A percentile compares a stretch with the other conserved stretches of the same genome.
These are phyloP conservation scores for Puccinia hordei DNA, from an alignment of 1,284 basidiomycete species.

Conservation along the genomic window DNA sequence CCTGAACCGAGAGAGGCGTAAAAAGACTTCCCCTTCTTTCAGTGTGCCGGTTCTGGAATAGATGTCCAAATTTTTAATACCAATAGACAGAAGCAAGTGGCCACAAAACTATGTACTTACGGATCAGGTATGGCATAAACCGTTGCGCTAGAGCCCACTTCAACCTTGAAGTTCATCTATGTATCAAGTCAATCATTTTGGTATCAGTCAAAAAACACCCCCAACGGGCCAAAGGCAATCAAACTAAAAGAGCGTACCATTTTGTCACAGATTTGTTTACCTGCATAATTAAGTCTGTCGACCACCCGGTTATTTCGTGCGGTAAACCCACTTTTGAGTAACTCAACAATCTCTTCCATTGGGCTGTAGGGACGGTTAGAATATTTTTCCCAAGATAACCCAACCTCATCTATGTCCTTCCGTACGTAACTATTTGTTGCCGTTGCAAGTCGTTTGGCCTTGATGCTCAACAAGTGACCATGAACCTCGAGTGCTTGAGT, in stretches of 20 bases:
- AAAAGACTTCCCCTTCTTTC: constrained; percentile 43
- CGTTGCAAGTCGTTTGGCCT: constrained; percentile 17
- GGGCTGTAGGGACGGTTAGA: constrained; percentile 24
- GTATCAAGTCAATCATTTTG: not conserved
- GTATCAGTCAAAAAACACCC: not conserved
- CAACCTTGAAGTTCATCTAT: constrained; percentile 44
- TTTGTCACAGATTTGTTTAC: constrained; percentile 28
- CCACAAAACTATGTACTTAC: not conserved
- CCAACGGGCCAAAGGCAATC: not conserved
- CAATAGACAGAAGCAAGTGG: too few relatives aligned
- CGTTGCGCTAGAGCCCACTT: constrained; percentile 21
- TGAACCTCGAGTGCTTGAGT: constrained; percentile 11
- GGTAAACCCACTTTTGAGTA: constrained; percentile 34
- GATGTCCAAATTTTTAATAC: not conserved
- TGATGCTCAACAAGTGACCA: not conserved
- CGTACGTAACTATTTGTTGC: not conserved
- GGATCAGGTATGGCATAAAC: constrained; percentile 49
- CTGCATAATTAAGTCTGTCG: not conserved
- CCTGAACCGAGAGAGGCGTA: constrained; percentile 46
- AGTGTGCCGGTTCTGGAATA: constrained; percentile 41
- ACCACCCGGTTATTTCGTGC: constrained; percentile 33
- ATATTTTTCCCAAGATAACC: constrained; percentile 22
- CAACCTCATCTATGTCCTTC: constrained; percentile 7
- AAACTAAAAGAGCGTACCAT: constrained; percentile 27
- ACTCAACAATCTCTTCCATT: constrained; percentile 11